phyloP scores from a whole-genome alignment of 441 rosid species.

The Corymbia citriodora region DNA sequence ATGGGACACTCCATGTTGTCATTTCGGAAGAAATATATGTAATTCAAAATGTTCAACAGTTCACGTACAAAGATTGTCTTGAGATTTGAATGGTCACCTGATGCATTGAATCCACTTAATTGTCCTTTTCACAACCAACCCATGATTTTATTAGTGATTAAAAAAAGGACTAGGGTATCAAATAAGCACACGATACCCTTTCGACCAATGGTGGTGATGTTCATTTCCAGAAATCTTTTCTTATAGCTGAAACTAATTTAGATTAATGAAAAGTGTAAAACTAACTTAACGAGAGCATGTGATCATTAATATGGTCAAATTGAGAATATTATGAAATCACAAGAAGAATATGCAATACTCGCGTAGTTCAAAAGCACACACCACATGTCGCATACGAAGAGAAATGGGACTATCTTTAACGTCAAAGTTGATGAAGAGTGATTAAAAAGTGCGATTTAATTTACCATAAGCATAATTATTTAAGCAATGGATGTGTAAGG shows the following conservation, averaged over 20 bases:
- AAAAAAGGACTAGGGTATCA: not conserved
- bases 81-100: not conserved
- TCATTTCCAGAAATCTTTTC: not conserved
- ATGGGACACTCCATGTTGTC: not conserved
- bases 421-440: too few relatives aligned
- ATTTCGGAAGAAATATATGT: not conserved
- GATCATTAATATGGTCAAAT: not conserved
- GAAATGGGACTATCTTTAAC: not conserved
- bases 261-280: not conserved
- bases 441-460: too few relatives aligned
- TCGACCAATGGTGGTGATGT: accelerated
- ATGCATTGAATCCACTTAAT: not conserved
- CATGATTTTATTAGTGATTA: not conserved
- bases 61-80: not conserved
- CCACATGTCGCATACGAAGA: accelerated
- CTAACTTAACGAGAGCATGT: not conserved
- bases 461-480: too few relatives aligned
- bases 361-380: accelerated
- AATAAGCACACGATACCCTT: not conserved
- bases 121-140: not conserved
- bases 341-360: not conserved
- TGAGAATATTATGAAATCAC: not conserved
- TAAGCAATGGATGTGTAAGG: too few relatives aligned
- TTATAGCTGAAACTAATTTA: not conserved
- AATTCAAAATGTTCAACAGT: not conserved